These are phyloP conservation scores for Eucalyptus tenuipes DNA, from an alignment of 345 rosid genomes.

Conservation along the genomic window DNA sequence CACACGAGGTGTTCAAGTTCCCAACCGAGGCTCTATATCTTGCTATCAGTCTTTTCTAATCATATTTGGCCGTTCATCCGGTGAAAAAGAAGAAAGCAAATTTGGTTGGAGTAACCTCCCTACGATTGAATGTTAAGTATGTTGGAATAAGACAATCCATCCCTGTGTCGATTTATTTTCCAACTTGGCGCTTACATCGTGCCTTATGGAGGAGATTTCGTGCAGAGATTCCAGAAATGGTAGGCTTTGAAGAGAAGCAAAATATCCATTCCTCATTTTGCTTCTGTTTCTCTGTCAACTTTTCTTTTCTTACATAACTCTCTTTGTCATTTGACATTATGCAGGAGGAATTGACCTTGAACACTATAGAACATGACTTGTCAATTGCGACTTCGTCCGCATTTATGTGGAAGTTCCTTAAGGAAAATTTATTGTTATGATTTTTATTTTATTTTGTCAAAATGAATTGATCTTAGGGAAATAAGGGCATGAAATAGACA, in stretches of 20 bases:
- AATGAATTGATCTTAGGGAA: no score
- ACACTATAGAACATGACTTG: background rate
- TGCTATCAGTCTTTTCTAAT: background rate
- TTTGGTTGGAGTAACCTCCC: background rate
- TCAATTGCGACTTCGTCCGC: background rate
- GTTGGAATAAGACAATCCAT: background rate
- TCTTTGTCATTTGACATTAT: background rate
- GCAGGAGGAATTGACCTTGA: background rate
- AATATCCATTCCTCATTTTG: background rate
- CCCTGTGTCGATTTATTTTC: background rate
- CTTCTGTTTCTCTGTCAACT: background rate
- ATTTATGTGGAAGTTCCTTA: conserved; percentile 1
- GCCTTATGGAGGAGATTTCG: background rate
- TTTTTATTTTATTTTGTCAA: rapidly evolving
- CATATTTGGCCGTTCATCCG: background rate
- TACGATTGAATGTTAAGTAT: background rate
- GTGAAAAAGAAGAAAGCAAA: background rate
- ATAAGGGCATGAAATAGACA: rapidly evolving
- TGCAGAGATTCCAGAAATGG: rapidly evolving
- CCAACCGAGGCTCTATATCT: background rate
- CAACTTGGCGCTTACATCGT: background rate
- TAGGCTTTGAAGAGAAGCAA: background rate
- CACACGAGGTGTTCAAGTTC: background rate
- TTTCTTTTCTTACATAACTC: background rate
- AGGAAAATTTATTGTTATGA: background rate